Percentiles rank a stretch among this genome's conserved stretches.
phyloP scores from a whole-genome alignment of 495 filamentous ascomycete genomes.

The Tuber indicum region DNA sequence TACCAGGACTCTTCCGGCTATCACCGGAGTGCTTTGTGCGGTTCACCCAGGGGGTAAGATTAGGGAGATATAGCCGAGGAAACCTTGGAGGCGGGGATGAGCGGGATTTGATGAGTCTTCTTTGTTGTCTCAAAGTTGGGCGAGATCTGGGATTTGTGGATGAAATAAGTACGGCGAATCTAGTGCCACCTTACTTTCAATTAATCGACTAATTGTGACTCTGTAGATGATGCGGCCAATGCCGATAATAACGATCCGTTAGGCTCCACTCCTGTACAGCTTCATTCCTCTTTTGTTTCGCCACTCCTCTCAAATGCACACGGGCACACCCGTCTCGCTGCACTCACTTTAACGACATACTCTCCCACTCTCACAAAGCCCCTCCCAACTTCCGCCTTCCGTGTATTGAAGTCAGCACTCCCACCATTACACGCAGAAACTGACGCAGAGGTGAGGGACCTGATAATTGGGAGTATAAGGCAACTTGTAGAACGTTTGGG shows the following conservation, averaged over 20 bases:
- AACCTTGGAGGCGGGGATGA: slow-evolving; percentile 43
- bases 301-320: slow-evolving; percentile 58
- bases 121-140: slow-evolving; percentile 65
- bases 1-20: slow-evolving; percentile 61
- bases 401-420: slow-evolving; percentile 56
- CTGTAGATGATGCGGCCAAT: slow-evolving; percentile 9
- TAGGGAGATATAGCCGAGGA: slow-evolving; percentile 25
- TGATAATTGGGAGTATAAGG: slow-evolving; percentile 61
- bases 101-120: slow-evolving; percentile 54
- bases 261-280: slow-evolving; percentile 21
- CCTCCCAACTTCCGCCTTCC: slow-evolving; percentile 54
- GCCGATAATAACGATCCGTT: slow-evolving; percentile 10
- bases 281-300: slow-evolving; percentile 47
- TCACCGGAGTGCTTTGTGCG: slow-evolving; percentile 50
- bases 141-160: slow-evolving; percentile 72
- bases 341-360: slow-evolving; percentile 65
- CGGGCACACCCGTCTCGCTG: slow-evolving; percentile 61
- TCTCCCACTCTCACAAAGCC: slow-evolving; percentile 65
- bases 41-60: slow-evolving; percentile 52
- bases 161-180: slow-evolving; percentile 56
- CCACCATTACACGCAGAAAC: slow-evolving; percentile 68
- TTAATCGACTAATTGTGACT: slow-evolving; percentile 14
- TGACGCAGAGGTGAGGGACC: slow-evolving; percentile 74
- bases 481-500: slow-evolving; percentile 62
- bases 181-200: slow-evolving; percentile 6